Base-by-base conservation (phyloP, 495 filamentous ascomycete genomes). In the Ascodesmis nigricans region DNA sequence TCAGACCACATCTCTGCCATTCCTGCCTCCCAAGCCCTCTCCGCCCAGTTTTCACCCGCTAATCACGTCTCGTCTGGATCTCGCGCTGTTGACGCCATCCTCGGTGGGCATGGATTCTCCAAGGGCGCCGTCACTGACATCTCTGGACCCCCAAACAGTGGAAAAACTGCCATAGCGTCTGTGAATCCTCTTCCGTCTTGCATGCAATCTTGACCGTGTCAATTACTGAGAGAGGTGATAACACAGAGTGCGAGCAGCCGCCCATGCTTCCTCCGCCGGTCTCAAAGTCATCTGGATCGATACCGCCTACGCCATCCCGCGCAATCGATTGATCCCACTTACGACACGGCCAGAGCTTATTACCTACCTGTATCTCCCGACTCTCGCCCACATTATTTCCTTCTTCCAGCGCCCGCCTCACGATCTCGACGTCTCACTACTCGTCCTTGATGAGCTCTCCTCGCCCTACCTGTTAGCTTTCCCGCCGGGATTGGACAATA, bases 61-160 rank as follows among this genome's bases (percentile, higher is more conserved):
- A 52, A 53, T 16, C 59, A 56, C 19, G 60, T 91, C 23, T 58
- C 67, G 0, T 90, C 78, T 3, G 71, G 76, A 1, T 53, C 91
- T 17, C 25, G 45, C 21, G 56, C 54, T 20, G 66, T 92, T 13
- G 73, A 83, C 53, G 49, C 53, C 33, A 55, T 55, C n/a, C 47
- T 78, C 41, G 43, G 46, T 25, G 42, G 39, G 29, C 62, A 59
- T 28, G 81, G 76, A 3, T 53, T 92, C 17, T 59, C 66, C 35
- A 68, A 71, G 23, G 81, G 80, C 16, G 74, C 79, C 49, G 62
- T 91, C 11, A 74, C 73, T 4, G 84, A 97, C 52, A 56, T 92
- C 19, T 91, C 73, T 58, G 87, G 84, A 0, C 81, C 84, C 10
- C 78, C 78, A 5, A 83, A 83, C 1, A 67, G 65, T n/a, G 84